A percentile compares a stretch with the other conserved stretches of the same genome.
Conservation (phyloP, 2,329 filamentous ascomycete genomes). For the Colletotrichum simmondsii region DNA sequence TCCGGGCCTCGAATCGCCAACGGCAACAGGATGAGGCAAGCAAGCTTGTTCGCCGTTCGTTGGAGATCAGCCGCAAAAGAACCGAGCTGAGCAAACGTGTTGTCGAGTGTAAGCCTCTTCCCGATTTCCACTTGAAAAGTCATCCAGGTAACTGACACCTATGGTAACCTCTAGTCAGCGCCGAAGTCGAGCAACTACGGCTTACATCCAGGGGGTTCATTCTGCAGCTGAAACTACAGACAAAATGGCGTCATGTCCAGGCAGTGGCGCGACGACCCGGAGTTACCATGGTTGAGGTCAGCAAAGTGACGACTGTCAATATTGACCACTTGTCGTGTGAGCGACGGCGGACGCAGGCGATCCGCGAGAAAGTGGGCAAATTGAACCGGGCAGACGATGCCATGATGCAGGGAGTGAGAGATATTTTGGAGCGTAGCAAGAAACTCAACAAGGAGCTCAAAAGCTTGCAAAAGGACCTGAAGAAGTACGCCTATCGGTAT, state of each 20-base stretch:
- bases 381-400: neutral
- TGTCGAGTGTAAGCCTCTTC: neutral
- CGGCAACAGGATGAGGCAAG: neutral
- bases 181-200: neutral
- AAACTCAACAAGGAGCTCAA: neutral
- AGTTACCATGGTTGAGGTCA: neutral
- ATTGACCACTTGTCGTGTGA: neutral
- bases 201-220: neutral
- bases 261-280: neutral
- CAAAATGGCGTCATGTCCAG: neutral
- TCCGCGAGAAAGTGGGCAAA: neutral
- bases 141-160: neutral
- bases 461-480: neutral
- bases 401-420: neutral
- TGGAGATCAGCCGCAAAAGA: neutral
- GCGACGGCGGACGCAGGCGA: neutral
- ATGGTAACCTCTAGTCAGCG: neutral
- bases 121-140: neutral
- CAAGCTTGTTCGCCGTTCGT: neutral
- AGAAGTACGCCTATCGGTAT: neutral
- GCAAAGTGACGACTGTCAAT: neutral
- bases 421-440: neutral
- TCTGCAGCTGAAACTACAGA: neutral
- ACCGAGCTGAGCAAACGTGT: neutral
- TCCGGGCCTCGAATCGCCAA: neutral